Base-by-base conservation (phyloP, 1,139 yeast genomes). In the Groenewaldozyma sp. region DNA sequence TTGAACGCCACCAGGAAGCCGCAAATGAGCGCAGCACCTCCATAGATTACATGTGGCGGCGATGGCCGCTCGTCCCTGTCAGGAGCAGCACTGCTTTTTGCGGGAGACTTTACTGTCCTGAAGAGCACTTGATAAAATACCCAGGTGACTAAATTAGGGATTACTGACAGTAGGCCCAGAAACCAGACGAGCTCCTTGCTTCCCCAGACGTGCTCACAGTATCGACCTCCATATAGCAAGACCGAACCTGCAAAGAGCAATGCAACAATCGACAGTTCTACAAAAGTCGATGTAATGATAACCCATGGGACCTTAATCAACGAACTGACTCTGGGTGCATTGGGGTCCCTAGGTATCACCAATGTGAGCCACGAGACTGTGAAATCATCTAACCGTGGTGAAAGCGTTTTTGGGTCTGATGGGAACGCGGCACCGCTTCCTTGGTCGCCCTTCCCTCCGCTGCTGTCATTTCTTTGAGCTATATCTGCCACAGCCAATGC, bases 1-100 rank as follows among this genome's bases (percentile, higher is more conserved):
- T 84, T 87, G 58, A 84, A 76, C 10, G 87, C 93, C 28, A 88
- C 94, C 43, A 87, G 64, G 50, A 83, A 81, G 2, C 86, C 91
- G 53, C 83, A 68, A 43, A 82, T 68, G 44, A 84, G 65, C 1
- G 87, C 76, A 31, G 78, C 73, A 18, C 86, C 78, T 0, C 95
- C 96, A 42, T 86, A 83, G 36, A 80, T 63, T 19, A 39, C 36
- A 6, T 20, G 24, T 19, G 43, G 35, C 13, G 21, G 34, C 14
- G 38, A 38, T 9, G 35, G 29, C n/a, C 28, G 31, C 18, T 34
- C 43, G 10, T 29, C 24, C 13, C 27, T 18, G 28, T 38, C 40
- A 14, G 31, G 26, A n/a, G n/a, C n/a, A n/a, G n/a, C n/a, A n/a
- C n/a, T n/a, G n/a, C n/a, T n/a, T 24, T 31, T 13, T 31, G 31